Evolutionary conservation across 2,329 filamentous ascomycete genomes (phyloP).

Genomic region (Epichloe festucae): DNA sequence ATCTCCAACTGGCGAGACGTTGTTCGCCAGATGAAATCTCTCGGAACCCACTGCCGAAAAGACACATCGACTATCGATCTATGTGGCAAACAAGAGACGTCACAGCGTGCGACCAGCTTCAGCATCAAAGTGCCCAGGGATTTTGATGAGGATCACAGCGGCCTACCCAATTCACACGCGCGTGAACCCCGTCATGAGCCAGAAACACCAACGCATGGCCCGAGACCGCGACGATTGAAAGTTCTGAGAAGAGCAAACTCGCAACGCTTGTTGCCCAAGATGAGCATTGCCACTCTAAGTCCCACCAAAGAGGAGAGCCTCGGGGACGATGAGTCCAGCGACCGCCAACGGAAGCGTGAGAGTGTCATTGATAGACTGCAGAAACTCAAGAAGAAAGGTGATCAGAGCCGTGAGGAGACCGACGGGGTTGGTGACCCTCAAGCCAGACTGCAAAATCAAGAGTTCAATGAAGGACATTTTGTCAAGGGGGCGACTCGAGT

Average conservation of each 20-base stretch:
- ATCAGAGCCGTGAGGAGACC: neutral
- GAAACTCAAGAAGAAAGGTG: slow-evolving; percentile 1
- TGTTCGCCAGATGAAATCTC: slow-evolving; percentile 42
- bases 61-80: slow-evolving; percentile 9
- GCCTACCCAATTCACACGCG: slow-evolving; percentile 2
- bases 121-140: neutral
- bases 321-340: slow-evolving; percentile 7
- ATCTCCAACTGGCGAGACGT: slow-evolving; percentile 53
- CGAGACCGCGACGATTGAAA: slow-evolving; percentile 12
- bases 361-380: neutral
- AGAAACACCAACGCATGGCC: slow-evolving; percentile 19
- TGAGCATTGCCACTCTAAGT: slow-evolving; percentile 16
- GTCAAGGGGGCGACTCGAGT: neutral
- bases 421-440: neutral
- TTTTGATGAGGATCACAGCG: neutral
- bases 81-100: slow-evolving; percentile 1
- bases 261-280: slow-evolving; percentile 11
- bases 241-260: slow-evolving; percentile 11
- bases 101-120: neutral
- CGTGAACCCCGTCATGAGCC: slow-evolving; percentile 23
- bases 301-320: slow-evolving; percentile 21
- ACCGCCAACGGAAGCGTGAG: neutral
- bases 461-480: neutral
- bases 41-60: slow-evolving; percentile 21
- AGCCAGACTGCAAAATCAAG: neutral